These are phyloP conservation scores for Phytophthora litchii DNA, from an alignment of 352 stramenopile species.

Conservation along the genomic window DNA sequence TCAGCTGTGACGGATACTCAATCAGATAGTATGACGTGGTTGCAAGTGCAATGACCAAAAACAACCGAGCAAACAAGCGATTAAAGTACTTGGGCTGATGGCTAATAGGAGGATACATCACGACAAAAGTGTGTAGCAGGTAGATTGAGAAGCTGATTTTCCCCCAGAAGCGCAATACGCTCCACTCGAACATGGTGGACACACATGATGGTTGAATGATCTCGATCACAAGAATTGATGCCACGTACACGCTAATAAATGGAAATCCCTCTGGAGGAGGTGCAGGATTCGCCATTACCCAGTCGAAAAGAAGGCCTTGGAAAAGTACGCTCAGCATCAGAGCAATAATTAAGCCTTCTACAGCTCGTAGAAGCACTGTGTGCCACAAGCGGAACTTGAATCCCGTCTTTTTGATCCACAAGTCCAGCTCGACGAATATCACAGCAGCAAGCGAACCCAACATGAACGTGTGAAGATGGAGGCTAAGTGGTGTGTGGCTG, in stretches of 20 bases:
- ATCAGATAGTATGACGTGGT: constrained; percentile 41
- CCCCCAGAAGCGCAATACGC: constrained; percentile 37
- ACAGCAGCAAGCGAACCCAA: constrained; percentile 41
- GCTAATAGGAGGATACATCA: constrained; percentile 23
- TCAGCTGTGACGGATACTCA: constrained; percentile 50
- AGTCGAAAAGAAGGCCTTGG: constrained; percentile 42
- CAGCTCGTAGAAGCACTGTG: constrained; percentile 13
- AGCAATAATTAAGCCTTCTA: constrained; percentile 23
- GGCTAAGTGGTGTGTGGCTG: constrained; percentile 31
- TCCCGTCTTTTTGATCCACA: constrained; percentile 17
- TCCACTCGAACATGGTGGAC: constrained; percentile 47
- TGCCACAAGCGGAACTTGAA: constrained; percentile 33
- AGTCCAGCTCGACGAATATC: constrained; percentile 34
- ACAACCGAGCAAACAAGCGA: constrained; percentile 40
- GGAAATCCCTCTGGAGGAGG: constrained; percentile 20
- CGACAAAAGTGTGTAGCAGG: constrained; percentile 46
- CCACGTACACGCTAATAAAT: constrained; percentile 36
- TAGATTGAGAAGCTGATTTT: constrained; percentile 61
- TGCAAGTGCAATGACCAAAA: constrained; percentile 31
- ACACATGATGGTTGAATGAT: constrained; percentile 41
- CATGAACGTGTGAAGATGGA: constrained; percentile 42
- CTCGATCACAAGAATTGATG: constrained; percentile 42
- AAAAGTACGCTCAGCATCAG: constrained; percentile 42
- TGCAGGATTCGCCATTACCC: constrained; percentile 32
- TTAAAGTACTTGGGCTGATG: constrained; percentile 41